phyloP scores from a whole-genome alignment of 176 grass and related monocot species.

The Areca catechu region DNA sequence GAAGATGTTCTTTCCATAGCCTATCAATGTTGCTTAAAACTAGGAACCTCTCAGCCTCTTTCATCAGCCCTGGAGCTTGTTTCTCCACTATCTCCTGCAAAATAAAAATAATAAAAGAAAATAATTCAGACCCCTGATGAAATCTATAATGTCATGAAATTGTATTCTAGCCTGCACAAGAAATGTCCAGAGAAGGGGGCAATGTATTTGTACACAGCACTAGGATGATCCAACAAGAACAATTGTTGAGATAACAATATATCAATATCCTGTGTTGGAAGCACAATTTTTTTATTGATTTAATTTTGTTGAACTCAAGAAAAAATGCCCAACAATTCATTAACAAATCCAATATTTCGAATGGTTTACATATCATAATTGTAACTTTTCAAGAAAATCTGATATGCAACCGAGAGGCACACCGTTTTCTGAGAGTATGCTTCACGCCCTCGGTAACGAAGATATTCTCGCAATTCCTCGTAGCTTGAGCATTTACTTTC shows the following conservation, averaged over 20 bases:
- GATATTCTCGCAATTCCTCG: slow-evolving; percentile 70
- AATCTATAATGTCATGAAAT: too few species aligned
- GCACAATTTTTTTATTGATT: too few species aligned
- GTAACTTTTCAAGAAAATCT: neutral
- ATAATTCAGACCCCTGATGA: too few species aligned
- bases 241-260: too few species aligned
- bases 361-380: too few species aligned
- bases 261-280: too few species aligned
- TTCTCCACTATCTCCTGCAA: slow-evolving; percentile 83
- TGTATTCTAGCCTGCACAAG: too few species aligned
- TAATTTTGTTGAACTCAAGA: too few species aligned
- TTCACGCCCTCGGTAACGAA: slow-evolving; percentile 68
- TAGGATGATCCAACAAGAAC: neutral
- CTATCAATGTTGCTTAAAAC: slow-evolving; percentile 97
- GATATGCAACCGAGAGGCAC: slow-evolving; percentile 16
- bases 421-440: slow-evolving; percentile 91
- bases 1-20: slow-evolving; percentile 98
- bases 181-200: neutral
- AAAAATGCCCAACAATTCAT: too few species aligned
- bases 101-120: neutral
- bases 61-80: slow-evolving; percentile 87
- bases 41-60: slow-evolving; percentile 84
- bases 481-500: slow-evolving; percentile 64
- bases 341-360: too few species aligned
- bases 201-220: neutral